These are phyloP conservation scores for Thalassia testudinum DNA, from an alignment of 116 monocot species.

Conservation along the genomic window DNA sequence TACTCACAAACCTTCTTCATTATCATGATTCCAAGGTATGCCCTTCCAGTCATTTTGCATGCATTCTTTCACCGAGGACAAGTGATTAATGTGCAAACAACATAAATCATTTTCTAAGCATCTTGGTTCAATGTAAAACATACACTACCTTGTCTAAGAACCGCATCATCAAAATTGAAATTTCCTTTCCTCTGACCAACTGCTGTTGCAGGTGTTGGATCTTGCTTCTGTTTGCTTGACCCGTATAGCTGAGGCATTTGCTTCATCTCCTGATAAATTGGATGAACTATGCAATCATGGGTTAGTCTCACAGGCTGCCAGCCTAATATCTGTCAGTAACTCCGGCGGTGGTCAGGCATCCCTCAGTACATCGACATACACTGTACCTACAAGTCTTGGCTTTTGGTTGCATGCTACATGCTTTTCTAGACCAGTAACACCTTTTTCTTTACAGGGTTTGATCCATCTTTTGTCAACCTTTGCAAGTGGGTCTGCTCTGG, in stretches of 20 bases:
- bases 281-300: slow-evolving; percentile 92
- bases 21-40: slow-evolving; percentile 87
- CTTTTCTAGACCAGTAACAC: too few species aligned
- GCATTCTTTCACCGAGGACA: too few species aligned
- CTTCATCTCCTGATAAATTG: slow-evolving; percentile 74
- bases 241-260: slow-evolving; percentile 84
- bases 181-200: neutral
- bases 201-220: slow-evolving; percentile 84
- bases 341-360: slow-evolving; percentile 76
- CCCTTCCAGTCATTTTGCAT: neutral
- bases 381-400: slow-evolving; percentile 17
- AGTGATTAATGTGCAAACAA: neutral
- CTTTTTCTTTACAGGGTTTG: slow-evolving; percentile 42
- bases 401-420: too few species aligned
- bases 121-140: neutral
- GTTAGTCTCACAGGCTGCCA: slow-evolving; percentile 77
- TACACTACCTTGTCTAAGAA: too few species aligned
- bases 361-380: slow-evolving; percentile 82
- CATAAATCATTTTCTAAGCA: neutral
- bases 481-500: slow-evolving; percentile 88
- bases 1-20: slow-evolving; percentile 85
- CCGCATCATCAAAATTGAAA: too few species aligned
- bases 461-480: slow-evolving; percentile 90
- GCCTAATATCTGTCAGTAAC: slow-evolving; percentile 63
- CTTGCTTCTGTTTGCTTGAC: slow-evolving; percentile 94